A percentile compares a stretch with the other conserved stretches of the same genome.
phyloP scores from a whole-genome alignment of 1,139 yeast species.

The Blastobotrys apis region DNA sequence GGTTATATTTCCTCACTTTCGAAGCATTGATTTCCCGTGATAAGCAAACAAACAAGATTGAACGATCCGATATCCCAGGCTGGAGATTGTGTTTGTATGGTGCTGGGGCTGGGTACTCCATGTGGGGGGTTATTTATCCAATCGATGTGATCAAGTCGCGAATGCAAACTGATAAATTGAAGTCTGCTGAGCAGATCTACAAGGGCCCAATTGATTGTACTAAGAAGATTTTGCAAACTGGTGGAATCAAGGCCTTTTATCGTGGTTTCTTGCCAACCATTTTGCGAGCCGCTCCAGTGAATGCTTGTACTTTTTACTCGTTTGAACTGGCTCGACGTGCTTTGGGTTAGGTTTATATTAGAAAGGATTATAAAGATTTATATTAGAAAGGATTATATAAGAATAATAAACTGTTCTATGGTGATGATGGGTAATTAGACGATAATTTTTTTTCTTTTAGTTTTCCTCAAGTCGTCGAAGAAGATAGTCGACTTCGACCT shows the following conservation, averaged over 20 bases:
- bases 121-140: conserved; percentile 82
- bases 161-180: conserved; percentile 75
- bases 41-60: conserved; percentile 40
- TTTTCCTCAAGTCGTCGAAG: conserved; percentile 70
- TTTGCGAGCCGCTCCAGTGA: conserved; percentile 94
- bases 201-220: conserved; percentile 53
- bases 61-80: conserved; percentile 70
- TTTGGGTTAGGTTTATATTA: conserved; percentile 20
- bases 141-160: conserved; percentile 82
- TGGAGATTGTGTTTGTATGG: conserved; percentile 80
- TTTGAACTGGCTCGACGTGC: conserved; percentile 69
- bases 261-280: conserved; percentile 88
- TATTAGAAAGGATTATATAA: background rate
- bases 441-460: background rate
- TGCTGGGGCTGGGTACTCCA: conserved; percentile 78
- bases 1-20: conserved; percentile 77
- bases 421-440: background rate
- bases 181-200: conserved; percentile 43
- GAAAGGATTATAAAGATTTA: background rate
- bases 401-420: too few species aligned
- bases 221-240: conserved; percentile 46
- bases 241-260: conserved; percentile 73
- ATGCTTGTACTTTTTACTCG: conserved; percentile 91
- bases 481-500: conserved; percentile 88
- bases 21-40: conserved; percentile 78